These are phyloP conservation scores for Magnusiomyces clavatus DNA, from an alignment of 1,139 yeast species.

Conservation along the genomic window DNA sequence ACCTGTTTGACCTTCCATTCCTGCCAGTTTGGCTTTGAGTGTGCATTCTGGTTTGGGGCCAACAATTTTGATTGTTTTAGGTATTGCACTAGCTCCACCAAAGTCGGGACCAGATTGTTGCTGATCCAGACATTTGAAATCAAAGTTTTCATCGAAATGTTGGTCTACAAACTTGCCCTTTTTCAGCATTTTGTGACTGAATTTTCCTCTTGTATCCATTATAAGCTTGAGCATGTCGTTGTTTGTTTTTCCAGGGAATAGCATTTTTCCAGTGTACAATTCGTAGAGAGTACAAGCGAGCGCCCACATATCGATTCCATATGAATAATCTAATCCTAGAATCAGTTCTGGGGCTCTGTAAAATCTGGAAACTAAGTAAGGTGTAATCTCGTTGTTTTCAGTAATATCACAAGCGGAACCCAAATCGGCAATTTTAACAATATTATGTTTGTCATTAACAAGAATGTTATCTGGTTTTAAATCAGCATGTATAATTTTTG, in stretches of 20 bases:
- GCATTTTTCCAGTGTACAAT: slow-evolving; percentile 70
- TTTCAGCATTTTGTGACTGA: slow-evolving; percentile 28
- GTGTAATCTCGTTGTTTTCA: slow-evolving; percentile 66
- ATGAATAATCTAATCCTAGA: slow-evolving; percentile 67
- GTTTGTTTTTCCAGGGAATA: slow-evolving; percentile 63
- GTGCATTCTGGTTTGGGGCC: slow-evolving; percentile 19
- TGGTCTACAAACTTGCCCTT: slow-evolving; percentile 25
- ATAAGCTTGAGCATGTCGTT: slow-evolving; percentile 31
- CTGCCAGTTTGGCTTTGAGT: slow-evolving; percentile 17
- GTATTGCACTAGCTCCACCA: slow-evolving; percentile 19
- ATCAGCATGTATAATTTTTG: slow-evolving; percentile 80
- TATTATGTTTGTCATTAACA: slow-evolving; percentile 71
- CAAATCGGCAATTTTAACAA: slow-evolving; percentile 79
- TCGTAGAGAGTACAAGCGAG: slow-evolving; percentile 90
- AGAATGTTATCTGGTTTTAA: slow-evolving; percentile 83
- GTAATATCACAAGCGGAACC: slow-evolving; percentile 78
- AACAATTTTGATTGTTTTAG: slow-evolving; percentile 17
- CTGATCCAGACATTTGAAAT: slow-evolving; percentile 23
- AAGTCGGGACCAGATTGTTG: background rate
- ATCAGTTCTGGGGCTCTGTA: slow-evolving; percentile 92
- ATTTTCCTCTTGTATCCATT: slow-evolving; percentile 30
- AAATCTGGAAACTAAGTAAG: slow-evolving; percentile 80
- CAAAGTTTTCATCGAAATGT: slow-evolving; percentile 27
- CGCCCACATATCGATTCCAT: slow-evolving; percentile 82
- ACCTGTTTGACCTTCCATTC: slow-evolving; percentile 11